Base-by-base conservation (phyloP, 768 basidiomycete genomes). In the Tremella mesenterica region DNA sequence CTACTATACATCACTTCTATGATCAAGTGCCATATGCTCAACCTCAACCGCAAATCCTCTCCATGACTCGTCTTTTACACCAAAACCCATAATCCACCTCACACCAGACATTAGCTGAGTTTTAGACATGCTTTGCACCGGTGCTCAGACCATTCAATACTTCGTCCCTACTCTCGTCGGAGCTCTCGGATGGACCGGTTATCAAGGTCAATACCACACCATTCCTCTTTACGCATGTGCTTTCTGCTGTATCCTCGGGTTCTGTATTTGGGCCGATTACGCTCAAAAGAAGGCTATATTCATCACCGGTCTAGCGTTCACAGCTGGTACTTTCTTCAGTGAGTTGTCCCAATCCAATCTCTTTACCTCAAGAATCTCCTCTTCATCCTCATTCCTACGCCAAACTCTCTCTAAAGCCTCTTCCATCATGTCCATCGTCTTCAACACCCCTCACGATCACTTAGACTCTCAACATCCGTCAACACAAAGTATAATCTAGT, bases 111-210 rank as follows among this genome's bases (percentile, higher is more conserved):
- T n/a, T n/a, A n/a, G n/a, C n/a, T n/a, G n/a, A n/a, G n/a, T n/a
- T n/a, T n/a, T n/a, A n/a, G n/a, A 70, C 58, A 73, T 73, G 71
- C 68, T 73, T 51, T 64, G 64, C 54, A 73, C 71, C 20, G 71
- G 71, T 46, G 60, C 71, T 10, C 67, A 72, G 50, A 67, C 68
- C 10, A 66, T 72, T 34, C 66, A 68, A 45, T 70, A 72, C 55
- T 69, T 70, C 44, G 67, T 69, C 18, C 70, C 69, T 10, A 73
- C 69, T 4, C 59, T 66, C 18, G 53, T 66, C 27, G 61, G 56
- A 8, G 38, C 58, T 12, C 53, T 73, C 48, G 65, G 66, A 26
- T 69, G 66, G 63, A 61, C 62, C 4, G 69, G 70, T 6, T 67
- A 61, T 54, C 48, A 44, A 21, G 70, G 65, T 16, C 72, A 73